Conservation (phyloP, 495 filamentous ascomycete genomes). For the Penicillium mononematosum region DNA sequence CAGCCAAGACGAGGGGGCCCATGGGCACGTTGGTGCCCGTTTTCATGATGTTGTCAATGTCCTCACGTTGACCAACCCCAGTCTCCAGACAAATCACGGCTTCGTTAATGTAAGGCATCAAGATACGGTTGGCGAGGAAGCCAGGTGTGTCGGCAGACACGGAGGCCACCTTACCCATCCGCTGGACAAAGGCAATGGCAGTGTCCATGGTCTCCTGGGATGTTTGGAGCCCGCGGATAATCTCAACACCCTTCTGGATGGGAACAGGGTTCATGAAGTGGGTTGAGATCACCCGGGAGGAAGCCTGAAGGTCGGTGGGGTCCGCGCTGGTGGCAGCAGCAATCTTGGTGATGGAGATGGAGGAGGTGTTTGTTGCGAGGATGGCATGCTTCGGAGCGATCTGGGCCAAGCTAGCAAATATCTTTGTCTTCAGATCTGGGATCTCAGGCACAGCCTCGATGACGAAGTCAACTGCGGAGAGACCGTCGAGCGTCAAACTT, state of each 20-base stretch:
- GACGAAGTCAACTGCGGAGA: conserved; percentile 88
- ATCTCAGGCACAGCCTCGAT: conserved; percentile 98
- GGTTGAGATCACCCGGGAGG: conserved; percentile 87
- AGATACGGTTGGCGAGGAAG: conserved; percentile 92
- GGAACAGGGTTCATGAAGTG: conserved; percentile 99
- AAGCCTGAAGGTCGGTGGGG: conserved; percentile 73
- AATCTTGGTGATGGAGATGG: conserved; percentile 95
- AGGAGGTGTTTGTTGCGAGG: conserved; percentile 95
- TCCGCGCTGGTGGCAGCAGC: conserved; percentile 77
- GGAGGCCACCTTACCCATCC: conserved; percentile 91
- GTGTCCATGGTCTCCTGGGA: conserved; percentile 75
- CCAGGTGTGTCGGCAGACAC: conserved; percentile 86
- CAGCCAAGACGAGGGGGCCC: conserved; percentile 89
- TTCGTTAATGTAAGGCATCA: conserved; percentile 99
- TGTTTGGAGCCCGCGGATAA: conserved; percentile 92
- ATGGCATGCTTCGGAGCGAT: conserved; percentile 86
- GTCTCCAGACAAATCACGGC: conserved; percentile 96
- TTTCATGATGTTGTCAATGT: conserved; percentile 98
- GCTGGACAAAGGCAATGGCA: conserved; percentile 81
- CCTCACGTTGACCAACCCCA: conserved; percentile 78
- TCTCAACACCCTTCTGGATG: conserved; percentile 95
- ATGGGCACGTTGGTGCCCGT: conserved; percentile 98
- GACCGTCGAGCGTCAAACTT: conserved; percentile 71
- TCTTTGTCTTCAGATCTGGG: conserved; percentile 76
- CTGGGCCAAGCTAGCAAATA: conserved; percentile 81